Evolutionary conservation across 2,329 filamentous ascomycete species (phyloP), one percentile per base, ranked within the genome.

Genomic region (Sarocladium brachiariae): DNA sequence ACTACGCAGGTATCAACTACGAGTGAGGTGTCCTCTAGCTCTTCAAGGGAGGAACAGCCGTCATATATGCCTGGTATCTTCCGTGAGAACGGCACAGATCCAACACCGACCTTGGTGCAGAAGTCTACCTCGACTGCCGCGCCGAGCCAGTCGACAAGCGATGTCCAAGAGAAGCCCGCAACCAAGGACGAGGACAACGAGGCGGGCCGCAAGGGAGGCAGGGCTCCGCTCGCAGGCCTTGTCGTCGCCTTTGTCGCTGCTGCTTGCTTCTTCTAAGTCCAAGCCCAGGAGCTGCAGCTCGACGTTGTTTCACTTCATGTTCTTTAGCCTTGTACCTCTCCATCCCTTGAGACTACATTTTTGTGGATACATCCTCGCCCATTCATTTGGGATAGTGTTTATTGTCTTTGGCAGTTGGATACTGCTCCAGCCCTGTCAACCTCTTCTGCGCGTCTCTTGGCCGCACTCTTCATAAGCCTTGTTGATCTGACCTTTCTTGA

Each of bases 181-280:
- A 63, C 65, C 16, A 63, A 68, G n/a, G 57, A 57, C 45, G 65
- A 66, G 55, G 65, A 72, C 57, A 77, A 67, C 54, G 74, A 77
- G 55, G 67, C 65, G 50, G 73, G 70, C 18, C 67, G 68, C 14
- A 72, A 71, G 41, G 71, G 78, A 56, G 72, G 74, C 47, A 72
- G 72, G 49, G 70, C 72, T 46, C 76, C 78, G 47, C 63, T 78
- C 34, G 76, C 70, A 7, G 76, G 78, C 41, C 68, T 82, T 19
- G 66, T 81, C 38, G 70, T 81, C 41, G 78, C 78, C 50, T 70
- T 82, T 39, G 67, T 80, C 27, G 78, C 76, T 21, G 72, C 77
- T 23, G 70, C 71, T 14, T 75, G 69, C 57, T 65, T 78, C 55
- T 71, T 73, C 55, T 78, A 63, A 59, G 50, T 38, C 31, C 27